Evolutionary conservation across 1,139 yeast species (phyloP).

Genomic region (Meyerozyma carpophila): DNA sequence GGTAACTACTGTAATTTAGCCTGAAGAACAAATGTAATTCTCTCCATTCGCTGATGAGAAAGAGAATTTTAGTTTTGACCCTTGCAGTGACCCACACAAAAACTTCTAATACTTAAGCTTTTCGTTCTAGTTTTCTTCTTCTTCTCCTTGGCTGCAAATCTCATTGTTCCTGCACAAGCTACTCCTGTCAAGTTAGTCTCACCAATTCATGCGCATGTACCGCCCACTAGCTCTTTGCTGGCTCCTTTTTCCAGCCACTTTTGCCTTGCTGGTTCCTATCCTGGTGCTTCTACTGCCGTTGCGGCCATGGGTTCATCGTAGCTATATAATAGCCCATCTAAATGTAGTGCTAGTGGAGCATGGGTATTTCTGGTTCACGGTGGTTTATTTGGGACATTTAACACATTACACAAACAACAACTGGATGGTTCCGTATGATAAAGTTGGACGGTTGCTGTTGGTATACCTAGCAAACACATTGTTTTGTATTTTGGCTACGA

Average conservation of each 20-base stretch:
- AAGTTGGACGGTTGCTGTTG: slow-evolving; percentile 4
- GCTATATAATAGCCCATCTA: not conserved
- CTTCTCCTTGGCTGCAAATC: too few relatives aligned
- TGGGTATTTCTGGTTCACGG: slow-evolving; percentile 27
- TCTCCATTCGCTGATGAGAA: too few relatives aligned
- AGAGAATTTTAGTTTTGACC: too few relatives aligned
- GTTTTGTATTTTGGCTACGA: slow-evolving; percentile 15
- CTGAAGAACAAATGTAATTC: too few relatives aligned
- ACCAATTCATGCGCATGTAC: not conserved
- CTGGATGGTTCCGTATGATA: slow-evolving; percentile 5
- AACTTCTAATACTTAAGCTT: too few relatives aligned
- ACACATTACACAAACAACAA: slow-evolving; percentile 4
- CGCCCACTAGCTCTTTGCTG: not conserved
- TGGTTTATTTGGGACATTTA: slow-evolving; percentile 11
- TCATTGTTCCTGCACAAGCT: too few relatives aligned
- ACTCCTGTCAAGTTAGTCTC: too few relatives aligned
- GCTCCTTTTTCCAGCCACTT: not conserved
- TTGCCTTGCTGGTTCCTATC: not conserved
- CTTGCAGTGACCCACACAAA: too few relatives aligned
- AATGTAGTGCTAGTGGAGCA: slow-evolving; percentile 15
- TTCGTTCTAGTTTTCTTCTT: too few relatives aligned
- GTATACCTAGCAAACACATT: slow-evolving; percentile 13
- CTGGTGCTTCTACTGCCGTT: not conserved
- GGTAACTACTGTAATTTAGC: too few relatives aligned
- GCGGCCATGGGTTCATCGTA: not conserved